These are phyloP conservation scores for Exobasidium rhododendri DNA, from an alignment of 1,284 basidiomycete species.

Conservation along the genomic window DNA sequence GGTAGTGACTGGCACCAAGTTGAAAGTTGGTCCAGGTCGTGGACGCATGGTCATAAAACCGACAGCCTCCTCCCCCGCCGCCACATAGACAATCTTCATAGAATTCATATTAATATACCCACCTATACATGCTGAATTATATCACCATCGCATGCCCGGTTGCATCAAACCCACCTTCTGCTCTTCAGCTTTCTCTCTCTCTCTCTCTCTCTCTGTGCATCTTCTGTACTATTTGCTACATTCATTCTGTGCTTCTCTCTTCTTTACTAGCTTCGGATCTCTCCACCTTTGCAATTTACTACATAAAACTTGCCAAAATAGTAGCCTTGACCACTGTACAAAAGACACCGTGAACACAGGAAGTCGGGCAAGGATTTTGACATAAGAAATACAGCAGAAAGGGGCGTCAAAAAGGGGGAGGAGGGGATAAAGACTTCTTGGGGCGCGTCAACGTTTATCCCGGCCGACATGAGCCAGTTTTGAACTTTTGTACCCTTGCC, in stretches of 20 bases:
- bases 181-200: neutral
- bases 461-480: no score
- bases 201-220: neutral
- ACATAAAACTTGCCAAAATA: neutral
- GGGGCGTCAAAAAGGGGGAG: no score
- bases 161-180: neutral
- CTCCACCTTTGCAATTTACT: neutral
- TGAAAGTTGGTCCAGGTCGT: neutral
- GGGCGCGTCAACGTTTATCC: no score
- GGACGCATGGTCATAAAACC: constrained; percentile 9
- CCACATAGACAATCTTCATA: neutral
- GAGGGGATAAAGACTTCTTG: no score
- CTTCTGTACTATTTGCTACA: neutral
- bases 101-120: neutral
- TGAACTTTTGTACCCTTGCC: no score
- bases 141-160: neutral
- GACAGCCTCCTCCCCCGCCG: neutral
- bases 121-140: no score
- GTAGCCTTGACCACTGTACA: neutral
- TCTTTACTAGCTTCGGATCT: no score
- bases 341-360: no score
- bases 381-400: no score
- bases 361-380: no score
- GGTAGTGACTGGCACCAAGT: neutral
- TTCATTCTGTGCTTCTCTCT: no score